Evolutionary conservation across 208 protist species (phyloP).

Genomic region (Leishmania tropica): DNA sequence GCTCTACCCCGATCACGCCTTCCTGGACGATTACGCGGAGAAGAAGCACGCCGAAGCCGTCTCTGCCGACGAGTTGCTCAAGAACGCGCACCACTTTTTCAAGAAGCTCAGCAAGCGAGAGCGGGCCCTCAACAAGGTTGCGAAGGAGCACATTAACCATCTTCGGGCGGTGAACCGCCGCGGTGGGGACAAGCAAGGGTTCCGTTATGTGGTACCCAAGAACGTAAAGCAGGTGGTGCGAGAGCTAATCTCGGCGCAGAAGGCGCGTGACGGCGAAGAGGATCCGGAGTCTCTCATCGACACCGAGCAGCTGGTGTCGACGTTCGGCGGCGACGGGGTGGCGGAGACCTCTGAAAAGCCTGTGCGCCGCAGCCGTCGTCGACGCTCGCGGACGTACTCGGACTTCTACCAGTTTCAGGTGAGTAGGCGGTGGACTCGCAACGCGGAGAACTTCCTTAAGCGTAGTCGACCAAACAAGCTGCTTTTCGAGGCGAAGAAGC

Average conservation of each 20-base stretch:
- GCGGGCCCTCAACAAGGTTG: slow-evolving; percentile 53
- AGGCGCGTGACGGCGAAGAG: slow-evolving; percentile 27
- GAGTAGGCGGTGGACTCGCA: slow-evolving; percentile 82
- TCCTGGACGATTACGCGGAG: slow-evolving; percentile 77
- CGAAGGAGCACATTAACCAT: slow-evolving; percentile 57
- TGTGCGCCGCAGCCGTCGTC: slow-evolving; percentile 51
- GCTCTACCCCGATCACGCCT: slow-evolving; percentile 58
- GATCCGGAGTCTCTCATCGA: slow-evolving; percentile 40
- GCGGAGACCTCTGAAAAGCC: slow-evolving; percentile 60
- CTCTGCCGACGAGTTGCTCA: slow-evolving; percentile 61
- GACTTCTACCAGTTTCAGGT: slow-evolving; percentile 93
- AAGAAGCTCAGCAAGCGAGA: slow-evolving; percentile 66
- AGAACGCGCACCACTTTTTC: slow-evolving; percentile 81
- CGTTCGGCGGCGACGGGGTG: slow-evolving; percentile 69
- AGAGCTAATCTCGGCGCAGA: slow-evolving; percentile 55
- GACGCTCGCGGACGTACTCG: slow-evolving; percentile 50
- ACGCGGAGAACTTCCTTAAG: slow-evolving; percentile 87
- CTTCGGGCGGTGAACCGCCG: slow-evolving; percentile 79
- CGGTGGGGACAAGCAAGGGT: slow-evolving; percentile 89
- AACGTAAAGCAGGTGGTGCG: slow-evolving; percentile 75
- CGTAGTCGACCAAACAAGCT: slow-evolving; percentile 73
- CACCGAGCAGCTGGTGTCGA: slow-evolving; percentile 53
- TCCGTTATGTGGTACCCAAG: slow-evolving; percentile 83
- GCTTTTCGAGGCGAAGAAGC: slow-evolving; percentile 85
- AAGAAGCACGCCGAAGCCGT: slow-evolving; percentile 63